A percentile compares a stretch with the other conserved stretches of the same genome.
Evolutionary conservation across 2,329 filamentous ascomycete species (phyloP).

Genomic region (Cytospora schulzeri): DNA sequence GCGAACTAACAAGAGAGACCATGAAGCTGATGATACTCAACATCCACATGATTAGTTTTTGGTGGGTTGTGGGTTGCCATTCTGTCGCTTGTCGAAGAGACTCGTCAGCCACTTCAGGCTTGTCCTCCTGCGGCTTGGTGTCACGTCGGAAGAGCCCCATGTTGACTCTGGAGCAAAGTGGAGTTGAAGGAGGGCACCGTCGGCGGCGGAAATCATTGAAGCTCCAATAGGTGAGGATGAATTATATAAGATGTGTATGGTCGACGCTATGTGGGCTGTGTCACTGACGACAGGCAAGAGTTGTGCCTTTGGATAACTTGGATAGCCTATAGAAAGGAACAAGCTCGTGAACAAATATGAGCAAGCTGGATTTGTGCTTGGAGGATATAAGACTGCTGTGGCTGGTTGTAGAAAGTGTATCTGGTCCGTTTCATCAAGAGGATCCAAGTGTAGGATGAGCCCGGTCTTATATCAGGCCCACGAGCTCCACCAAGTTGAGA

Average conservation of each 20-base stretch:
- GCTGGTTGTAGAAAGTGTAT: background rate
- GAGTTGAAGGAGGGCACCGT: conserved; percentile 24
- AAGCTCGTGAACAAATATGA: background rate
- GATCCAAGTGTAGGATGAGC: background rate
- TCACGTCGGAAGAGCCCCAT: conserved; percentile 26
- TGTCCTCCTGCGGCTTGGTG: conserved; percentile 15
- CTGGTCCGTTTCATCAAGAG: background rate
- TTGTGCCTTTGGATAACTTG: background rate
- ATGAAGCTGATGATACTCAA: conserved; percentile 31
- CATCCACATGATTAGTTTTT: conserved; percentile 31
- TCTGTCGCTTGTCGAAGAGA: conserved; percentile 25
- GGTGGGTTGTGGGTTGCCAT: conserved; percentile 29
- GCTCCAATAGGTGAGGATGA: background rate
- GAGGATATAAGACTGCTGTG: background rate
- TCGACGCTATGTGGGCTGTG: background rate
- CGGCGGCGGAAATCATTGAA: conserved; percentile 27
- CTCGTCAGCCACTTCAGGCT: conserved; percentile 26
- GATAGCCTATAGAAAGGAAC: background rate
- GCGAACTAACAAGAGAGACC: conserved; percentile 24
- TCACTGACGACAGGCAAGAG: background rate
- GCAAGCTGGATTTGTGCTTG: background rate
- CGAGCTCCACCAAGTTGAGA: background rate
- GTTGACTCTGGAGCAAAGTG: conserved; percentile 23
- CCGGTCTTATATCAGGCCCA: conserved; percentile 14
- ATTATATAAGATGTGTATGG: background rate